Evolutionary conservation across 208 protist genomes (phyloP).

Genomic region (Giardia duodenalis): DNA sequence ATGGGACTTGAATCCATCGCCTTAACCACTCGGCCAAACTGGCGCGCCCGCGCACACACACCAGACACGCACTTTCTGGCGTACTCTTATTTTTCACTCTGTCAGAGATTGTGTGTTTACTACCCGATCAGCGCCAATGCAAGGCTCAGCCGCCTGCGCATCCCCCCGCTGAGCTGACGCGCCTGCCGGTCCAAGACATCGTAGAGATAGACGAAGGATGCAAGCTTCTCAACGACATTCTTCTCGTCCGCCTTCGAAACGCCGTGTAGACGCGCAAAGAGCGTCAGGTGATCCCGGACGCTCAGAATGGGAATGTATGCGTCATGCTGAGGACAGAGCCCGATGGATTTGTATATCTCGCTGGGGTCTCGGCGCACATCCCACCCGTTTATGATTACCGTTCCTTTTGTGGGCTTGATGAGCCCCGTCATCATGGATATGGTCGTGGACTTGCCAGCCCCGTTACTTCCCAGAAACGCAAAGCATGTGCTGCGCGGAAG

Average conservation of each 20-base stretch:
- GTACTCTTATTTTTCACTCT: too few species aligned
- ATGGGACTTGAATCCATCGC: not conserved
- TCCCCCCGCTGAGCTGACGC: constrained; percentile 50
- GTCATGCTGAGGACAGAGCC: constrained; percentile 16
- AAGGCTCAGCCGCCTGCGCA: constrained; percentile 54
- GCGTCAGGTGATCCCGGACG: constrained; percentile 11
- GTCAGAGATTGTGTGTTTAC: too few species aligned
- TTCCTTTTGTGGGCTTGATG: not conserved
- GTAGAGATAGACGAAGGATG: not conserved
- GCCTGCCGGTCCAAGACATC: not conserved
- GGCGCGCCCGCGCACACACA: not conserved
- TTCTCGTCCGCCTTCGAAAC: not conserved
- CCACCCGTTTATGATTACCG: not conserved
- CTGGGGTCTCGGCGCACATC: not conserved
- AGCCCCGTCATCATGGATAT: constrained; percentile 36
- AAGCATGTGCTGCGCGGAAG: constrained; percentile 30
- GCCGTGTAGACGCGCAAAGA: constrained; percentile 16
- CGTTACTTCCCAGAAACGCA: constrained; percentile 48
- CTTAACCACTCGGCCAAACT: constrained; percentile 28
- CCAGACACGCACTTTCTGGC: constrained; percentile 33
- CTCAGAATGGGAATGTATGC: constrained; percentile 13
- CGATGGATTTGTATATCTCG: not conserved
- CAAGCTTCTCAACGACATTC: not conserved
- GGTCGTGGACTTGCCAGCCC: constrained; percentile 50
- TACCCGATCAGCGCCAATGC: constrained; percentile 51